Percentiles rank a stretch among this genome's conserved stretches.
phyloP scores from a whole-genome alignment of 73 alveolate genomes.

The Halteria grandinella region DNA sequence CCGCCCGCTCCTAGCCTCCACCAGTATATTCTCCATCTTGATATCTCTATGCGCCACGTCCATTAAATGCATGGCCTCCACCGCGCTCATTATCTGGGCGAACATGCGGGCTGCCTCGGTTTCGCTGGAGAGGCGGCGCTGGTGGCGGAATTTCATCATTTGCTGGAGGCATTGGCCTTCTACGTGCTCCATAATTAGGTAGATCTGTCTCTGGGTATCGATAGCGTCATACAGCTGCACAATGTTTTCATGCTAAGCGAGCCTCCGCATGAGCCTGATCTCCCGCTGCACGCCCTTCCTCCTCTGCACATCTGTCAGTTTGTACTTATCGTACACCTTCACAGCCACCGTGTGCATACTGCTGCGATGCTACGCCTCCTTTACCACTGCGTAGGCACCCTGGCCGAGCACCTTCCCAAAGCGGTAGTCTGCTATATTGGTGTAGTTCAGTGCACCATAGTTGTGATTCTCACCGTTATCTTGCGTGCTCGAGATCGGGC shows the following conservation, averaged over 20 bases:
- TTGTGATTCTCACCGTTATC: no score
- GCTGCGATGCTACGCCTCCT: slow-evolving; percentile 83
- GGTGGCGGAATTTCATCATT: slow-evolving; percentile 59
- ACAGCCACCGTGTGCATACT: slow-evolving; percentile 78
- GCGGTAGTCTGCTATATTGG: slow-evolving; percentile 22
- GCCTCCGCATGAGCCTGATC: slow-evolving; percentile 74
- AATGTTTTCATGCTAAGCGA: slow-evolving; percentile 81
- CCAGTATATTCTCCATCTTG: slow-evolving; percentile 82
- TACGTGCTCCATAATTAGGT: slow-evolving; percentile 75
- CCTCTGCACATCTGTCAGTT: slow-evolving; percentile 72
- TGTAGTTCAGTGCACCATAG: slow-evolving; percentile 22
- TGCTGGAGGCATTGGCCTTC: slow-evolving; percentile 60
- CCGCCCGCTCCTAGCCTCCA: slow-evolving; percentile 59
- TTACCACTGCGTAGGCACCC: slow-evolving; percentile 94
- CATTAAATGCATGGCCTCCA: slow-evolving; percentile 68
- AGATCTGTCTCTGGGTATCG: slow-evolving; percentile 80
- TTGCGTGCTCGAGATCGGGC: no score
- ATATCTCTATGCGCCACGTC: slow-evolving; percentile 66
- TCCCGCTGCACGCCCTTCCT: slow-evolving; percentile 78
- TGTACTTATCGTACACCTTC: slow-evolving; percentile 78
- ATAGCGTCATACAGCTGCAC: slow-evolving; percentile 87
- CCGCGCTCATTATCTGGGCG: slow-evolving; percentile 68
- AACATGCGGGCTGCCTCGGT: slow-evolving; percentile 77
- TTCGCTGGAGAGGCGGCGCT: slow-evolving; percentile 70
- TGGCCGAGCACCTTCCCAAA: slow-evolving; percentile 84